Conservation (phyloP, 139 green algal genomes). For the Chlamydomonas schloesseri region DNA sequence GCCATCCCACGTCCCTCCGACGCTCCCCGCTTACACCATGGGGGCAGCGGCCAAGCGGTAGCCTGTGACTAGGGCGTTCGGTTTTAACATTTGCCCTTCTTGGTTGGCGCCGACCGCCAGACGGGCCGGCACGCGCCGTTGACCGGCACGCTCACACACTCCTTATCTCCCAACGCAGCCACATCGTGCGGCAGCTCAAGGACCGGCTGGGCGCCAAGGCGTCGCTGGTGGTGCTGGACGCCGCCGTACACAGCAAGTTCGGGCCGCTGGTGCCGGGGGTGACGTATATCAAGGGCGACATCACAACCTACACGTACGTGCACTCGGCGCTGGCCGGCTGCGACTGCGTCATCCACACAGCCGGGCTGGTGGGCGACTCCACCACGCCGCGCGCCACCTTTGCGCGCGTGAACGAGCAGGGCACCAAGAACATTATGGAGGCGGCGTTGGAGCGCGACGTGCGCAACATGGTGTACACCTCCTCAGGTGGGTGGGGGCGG, state of each 20-base stretch:
- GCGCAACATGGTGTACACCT: conserved; percentile 18
- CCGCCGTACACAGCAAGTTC: conserved; percentile 33
- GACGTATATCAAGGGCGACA: conserved; percentile 18
- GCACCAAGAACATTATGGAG: conserved; percentile 43
- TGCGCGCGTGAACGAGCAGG: conserved; percentile 21
- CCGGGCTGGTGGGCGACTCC: background rate
- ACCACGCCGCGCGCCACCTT: no score
- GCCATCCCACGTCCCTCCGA: no score
- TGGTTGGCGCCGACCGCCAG: background rate
- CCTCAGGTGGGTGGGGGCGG: conserved; percentile 24
- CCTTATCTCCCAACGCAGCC: background rate
- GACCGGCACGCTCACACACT: no score
- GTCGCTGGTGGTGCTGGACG: background rate
- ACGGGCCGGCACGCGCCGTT: no score
- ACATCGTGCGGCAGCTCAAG: background rate
- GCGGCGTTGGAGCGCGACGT: conserved; percentile 26
- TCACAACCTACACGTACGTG: background rate
- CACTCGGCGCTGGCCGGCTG: background rate
- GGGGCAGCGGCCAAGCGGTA: no score
- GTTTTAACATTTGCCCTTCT: background rate
- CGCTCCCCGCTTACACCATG: no score
- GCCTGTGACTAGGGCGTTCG: no score
- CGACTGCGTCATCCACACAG: background rate
- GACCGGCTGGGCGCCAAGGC: background rate
- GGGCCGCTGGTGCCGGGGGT: conserved; percentile 28